Percentiles rank a stretch among this genome's conserved stretches.
phyloP scores from a whole-genome alignment of 2,329 filamentous ascomycete species.

The Bimuria novae-zelandiae region DNA sequence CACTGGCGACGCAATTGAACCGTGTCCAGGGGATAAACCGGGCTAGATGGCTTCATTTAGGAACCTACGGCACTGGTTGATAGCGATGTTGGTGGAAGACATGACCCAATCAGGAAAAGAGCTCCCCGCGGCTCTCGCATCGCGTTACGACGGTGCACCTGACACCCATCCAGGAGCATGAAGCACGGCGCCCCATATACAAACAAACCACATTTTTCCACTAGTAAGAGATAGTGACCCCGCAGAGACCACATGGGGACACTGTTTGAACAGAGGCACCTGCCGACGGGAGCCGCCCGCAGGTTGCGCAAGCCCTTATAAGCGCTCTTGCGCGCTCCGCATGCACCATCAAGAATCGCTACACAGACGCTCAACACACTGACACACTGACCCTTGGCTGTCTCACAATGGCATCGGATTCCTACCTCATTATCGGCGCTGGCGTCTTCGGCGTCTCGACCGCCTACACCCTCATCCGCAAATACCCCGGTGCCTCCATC shows the following conservation, averaged over 20 bases:
- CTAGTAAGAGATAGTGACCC: neutral
- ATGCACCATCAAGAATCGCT: neutral
- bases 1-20: neutral
- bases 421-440: slow-evolving; percentile 43
- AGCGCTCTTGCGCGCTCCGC: neutral
- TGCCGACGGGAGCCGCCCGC: slow-evolving; percentile 15
- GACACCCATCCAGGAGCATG: neutral
- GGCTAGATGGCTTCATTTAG: slow-evolving; percentile 2
- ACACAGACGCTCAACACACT: neutral
- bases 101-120: slow-evolving; percentile 15
- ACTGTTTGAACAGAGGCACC: neutral
- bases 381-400: neutral
- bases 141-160: slow-evolving; percentile 1
- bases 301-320: neutral
- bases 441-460: slow-evolving; percentile 47
- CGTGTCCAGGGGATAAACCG: neutral
- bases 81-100: slow-evolving; percentile 10
- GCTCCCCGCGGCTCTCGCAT: slow-evolving; percentile 7
- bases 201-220: slow-evolving; percentile 5
- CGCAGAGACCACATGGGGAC: slow-evolving; percentile 7
- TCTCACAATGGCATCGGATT: slow-evolving; percentile 33
- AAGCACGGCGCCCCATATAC: neutral
- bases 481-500: slow-evolving; percentile 47
- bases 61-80: slow-evolving; percentile 2
- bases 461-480: slow-evolving; percentile 46